Evolutionary conservation across 129 eudicot genomes (phyloP).

Genomic region (Ambrosia trifida): DNA sequence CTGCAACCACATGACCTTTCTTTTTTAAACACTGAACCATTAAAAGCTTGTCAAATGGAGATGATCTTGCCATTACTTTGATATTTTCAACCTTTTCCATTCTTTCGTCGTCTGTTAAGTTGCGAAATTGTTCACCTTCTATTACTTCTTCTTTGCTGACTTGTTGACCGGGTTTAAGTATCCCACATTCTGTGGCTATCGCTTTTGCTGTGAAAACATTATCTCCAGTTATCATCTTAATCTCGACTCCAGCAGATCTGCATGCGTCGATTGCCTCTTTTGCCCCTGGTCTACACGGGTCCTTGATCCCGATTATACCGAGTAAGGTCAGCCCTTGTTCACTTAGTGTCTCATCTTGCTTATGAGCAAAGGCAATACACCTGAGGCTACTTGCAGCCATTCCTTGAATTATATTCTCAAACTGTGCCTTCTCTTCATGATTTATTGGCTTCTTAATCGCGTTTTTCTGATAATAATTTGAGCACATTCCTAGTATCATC

Average conservation of each 20-base stretch:
- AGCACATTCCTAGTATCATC: conserved; percentile 72
- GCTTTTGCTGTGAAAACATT: conserved; percentile 91
- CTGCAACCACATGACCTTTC: conserved; percentile 85
- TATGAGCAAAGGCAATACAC: conserved; percentile 85
- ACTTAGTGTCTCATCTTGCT: conserved; percentile 32
- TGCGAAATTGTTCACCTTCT: conserved; percentile 69
- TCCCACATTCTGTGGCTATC: conserved; percentile 85
- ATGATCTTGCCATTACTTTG: conserved; percentile 86
- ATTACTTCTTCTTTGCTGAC: conserved; percentile 55
- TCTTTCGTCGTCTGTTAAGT: conserved; percentile 59
- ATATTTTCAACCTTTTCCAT: conserved; percentile 50
- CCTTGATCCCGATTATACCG: conserved; percentile 78
- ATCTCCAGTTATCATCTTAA: conserved; percentile 92
- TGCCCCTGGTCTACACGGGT: conserved; percentile 83
- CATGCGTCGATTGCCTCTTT: conserved; percentile 62
- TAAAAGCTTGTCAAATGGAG: conserved; percentile 82
- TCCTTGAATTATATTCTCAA: conserved; percentile 64
- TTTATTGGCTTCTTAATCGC: conserved; percentile 39
- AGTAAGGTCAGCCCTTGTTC: conserved; percentile 59
- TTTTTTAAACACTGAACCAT: conserved; percentile 82
- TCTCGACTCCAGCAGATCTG: conserved; percentile 63
- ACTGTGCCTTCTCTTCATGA: conserved; percentile 41
- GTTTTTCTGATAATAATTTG: conserved; percentile 44
- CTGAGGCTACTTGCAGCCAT: conserved; percentile 90
- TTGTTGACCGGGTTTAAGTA: conserved; percentile 45